These are phyloP conservation scores for Sporothrix sp. DNA, from an alignment of 2,329 filamentous ascomycete genomes.

Conservation along the genomic window DNA sequence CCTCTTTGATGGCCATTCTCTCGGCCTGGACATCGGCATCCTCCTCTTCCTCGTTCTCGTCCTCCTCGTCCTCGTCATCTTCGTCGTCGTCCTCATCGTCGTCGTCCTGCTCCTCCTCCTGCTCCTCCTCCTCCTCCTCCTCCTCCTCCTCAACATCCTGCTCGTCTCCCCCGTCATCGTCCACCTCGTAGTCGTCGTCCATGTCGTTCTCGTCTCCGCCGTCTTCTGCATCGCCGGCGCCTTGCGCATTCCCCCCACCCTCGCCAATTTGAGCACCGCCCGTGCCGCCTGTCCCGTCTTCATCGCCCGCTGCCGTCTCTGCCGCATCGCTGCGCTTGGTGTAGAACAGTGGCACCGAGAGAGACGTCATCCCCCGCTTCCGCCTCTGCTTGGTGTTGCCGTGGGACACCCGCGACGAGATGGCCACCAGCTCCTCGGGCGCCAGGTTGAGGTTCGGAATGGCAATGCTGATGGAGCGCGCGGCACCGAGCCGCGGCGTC, in stretches of 20 bases:
- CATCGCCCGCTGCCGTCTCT: background rate
- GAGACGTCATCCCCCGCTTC: slow-evolving; percentile 11
- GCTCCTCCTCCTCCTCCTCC: slow-evolving; percentile 8
- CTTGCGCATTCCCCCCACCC: background rate
- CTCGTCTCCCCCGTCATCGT: slow-evolving; percentile 13
- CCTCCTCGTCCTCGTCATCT: slow-evolving; percentile 1
- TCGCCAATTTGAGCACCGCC: background rate
- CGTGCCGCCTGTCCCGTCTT: background rate
- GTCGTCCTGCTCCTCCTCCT: slow-evolving; percentile 1
- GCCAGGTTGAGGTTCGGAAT: slow-evolving; percentile 32
- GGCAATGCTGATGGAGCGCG: slow-evolving; percentile 27
- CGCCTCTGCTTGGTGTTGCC: slow-evolving; percentile 13
- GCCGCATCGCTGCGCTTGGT: background rate
- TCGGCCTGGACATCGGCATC: slow-evolving; percentile 3
- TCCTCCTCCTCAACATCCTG: slow-evolving; percentile 1
- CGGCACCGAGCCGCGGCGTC: slow-evolving; percentile 22
- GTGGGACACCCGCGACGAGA: slow-evolving; percentile 15
- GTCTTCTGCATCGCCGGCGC: slow-evolving; percentile 3
- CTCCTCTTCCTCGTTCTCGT: slow-evolving; percentile 9
- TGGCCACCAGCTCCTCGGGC: slow-evolving; percentile 23
- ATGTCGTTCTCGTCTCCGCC: slow-evolving; percentile 2
- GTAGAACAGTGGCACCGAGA: slow-evolving; percentile 16
- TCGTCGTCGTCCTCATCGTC: slow-evolving; percentile 1
- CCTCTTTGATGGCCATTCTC: slow-evolving; percentile 2
- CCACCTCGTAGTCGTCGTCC: slow-evolving; percentile 6